Evolutionary conservation across 805 yeast species (phyloP), one percentile per base, ranked within the genome.

Genomic region (Zygoascus flipseniorum): DNA sequence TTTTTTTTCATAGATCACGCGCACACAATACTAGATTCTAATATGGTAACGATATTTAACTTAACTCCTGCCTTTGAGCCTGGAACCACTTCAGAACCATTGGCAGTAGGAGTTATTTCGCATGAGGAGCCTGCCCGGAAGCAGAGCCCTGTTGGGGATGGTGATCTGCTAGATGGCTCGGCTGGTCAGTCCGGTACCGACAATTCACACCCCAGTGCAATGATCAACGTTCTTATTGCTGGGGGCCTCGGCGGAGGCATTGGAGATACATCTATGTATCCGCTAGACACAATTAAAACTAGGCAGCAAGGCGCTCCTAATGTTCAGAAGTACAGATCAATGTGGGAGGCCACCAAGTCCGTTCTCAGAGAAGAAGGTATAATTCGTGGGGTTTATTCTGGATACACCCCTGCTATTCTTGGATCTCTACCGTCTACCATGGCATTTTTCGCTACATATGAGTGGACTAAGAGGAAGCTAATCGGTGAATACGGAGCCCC

Each of bases 161-260:
- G 13, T 11, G 39, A 35, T n/a, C 13, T 35, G 39, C 4, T 35
- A 35, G 39, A 35, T 35, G 39, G 39, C 13, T 35, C 39, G 8
- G 39, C 13, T n/a, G 39, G 16, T 10, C 16, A n/a, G 16, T n/a
- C 39, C 16, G 39, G 39, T n/a, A 3, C 16, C 13, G 39, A 35
- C 16, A 5, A 19, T 26, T 20, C 57, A 60, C 9, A 41, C 13
- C 35, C 47, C 26, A 32, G 32, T 39, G 58, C 65, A 3, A 60
- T 67, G 62, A 9, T 52, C 35, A 58, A 66, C 50, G 71, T 68
- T 28, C 53, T 89, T 75, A 52, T 89, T 42, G 96, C 97, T 0
- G 99, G 99, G 43, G 97, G 96, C 0, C 70, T 92, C 48, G 99
- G 99, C 8, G 99, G 98, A 0, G 83, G 87, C 52, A 79, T 90